These are phyloP conservation scores for Fusarium devonianum DNA, from an alignment of 2,329 filamentous ascomycete species.

Conservation along the genomic window DNA sequence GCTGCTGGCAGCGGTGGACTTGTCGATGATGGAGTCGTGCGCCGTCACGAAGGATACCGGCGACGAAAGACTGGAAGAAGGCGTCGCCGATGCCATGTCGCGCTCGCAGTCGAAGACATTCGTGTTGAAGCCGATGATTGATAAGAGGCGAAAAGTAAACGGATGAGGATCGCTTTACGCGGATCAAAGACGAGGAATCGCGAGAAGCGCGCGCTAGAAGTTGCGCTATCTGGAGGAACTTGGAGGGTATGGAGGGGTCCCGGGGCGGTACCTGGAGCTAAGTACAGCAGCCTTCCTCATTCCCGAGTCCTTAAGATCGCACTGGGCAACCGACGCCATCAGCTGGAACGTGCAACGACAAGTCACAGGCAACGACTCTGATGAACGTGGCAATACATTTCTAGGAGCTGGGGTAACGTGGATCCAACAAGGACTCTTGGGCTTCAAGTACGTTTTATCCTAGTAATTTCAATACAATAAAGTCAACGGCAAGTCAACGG, in stretches of 20 bases:
- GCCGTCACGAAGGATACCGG: constrained; percentile 49
- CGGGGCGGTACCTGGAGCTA: constrained; percentile 33
- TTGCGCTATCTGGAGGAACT: constrained; percentile 13
- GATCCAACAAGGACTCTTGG: too few relatives aligned
- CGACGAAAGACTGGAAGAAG: constrained; percentile 42
- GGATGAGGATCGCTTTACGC: constrained; percentile 31
- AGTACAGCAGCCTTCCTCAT: constrained; percentile 10
- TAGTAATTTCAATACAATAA: too few relatives aligned
- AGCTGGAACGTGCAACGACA: background rate
- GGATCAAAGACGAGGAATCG: constrained; percentile 14
- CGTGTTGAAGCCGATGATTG: constrained; percentile 4
- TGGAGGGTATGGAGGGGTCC: constrained; percentile 6
- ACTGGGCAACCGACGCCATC: constrained; percentile 29
- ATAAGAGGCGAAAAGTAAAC: constrained; percentile 4
- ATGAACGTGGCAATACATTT: too few relatives aligned
- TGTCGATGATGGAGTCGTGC: constrained; percentile 37
- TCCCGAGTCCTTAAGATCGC: constrained; percentile 15
- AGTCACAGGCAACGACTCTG: background rate
- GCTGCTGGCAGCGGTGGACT: constrained; percentile 49
- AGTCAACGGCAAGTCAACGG: too few relatives aligned
- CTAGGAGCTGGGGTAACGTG: too few relatives aligned
- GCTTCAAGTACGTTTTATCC: too few relatives aligned
- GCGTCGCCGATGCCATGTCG: constrained; percentile 34
- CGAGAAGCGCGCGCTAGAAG: constrained; percentile 31
- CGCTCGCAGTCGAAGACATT: constrained; percentile 22